Evolutionary conservation across 2,329 filamentous ascomycete species (phyloP).

Genomic region (Aspergillus quadrilineatus): DNA sequence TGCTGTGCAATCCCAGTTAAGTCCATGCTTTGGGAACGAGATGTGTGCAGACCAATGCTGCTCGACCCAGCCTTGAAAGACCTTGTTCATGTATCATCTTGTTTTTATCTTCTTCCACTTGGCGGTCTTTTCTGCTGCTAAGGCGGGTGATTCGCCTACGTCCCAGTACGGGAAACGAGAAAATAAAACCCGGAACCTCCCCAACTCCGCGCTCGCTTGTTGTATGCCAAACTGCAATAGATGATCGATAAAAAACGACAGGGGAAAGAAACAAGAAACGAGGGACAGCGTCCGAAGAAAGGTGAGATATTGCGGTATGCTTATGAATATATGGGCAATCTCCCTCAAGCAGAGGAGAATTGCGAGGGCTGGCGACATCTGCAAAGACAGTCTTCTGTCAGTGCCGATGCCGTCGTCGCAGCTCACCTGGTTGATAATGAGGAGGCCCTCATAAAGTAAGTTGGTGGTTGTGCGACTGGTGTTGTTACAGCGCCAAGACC

Average conservation of each 20-base stretch:
- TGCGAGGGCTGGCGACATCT: conserved; percentile 10
- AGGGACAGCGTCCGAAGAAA: conserved; percentile 8
- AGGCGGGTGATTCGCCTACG: conserved; percentile 20
- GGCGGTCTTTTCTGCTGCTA: conserved; percentile 13
- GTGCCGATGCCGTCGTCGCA: conserved; percentile 13
- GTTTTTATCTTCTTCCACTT: conserved; percentile 1
- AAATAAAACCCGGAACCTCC: conserved; percentile 5
- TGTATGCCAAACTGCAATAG: conserved; percentile 23
- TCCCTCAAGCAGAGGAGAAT: conserved; percentile 6
- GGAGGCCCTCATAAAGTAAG: neutral
- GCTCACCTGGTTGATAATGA: conserved; percentile 24
- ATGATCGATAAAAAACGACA: conserved; percentile 16
- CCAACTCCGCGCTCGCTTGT: conserved; percentile 20
- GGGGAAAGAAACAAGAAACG: conserved; percentile 12
- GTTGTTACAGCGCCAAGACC: conserved; percentile 46
- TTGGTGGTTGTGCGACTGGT: conserved; percentile 4
- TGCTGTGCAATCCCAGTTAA: conserved; percentile 17
- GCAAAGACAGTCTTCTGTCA: neutral
- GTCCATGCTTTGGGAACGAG: neutral
- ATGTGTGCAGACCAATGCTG: conserved; percentile 1
- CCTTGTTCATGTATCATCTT: conserved; percentile 2
- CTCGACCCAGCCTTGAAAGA: conserved; percentile 13
- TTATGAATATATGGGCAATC: conserved; percentile 15
- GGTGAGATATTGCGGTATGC: conserved; percentile 13
- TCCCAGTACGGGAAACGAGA: conserved; percentile 11